A percentile compares a stretch with the other conserved stretches of the same genome.
These are phyloP conservation scores for Torulaspora franciscae DNA, from an alignment of 805 yeast genomes.

Conservation along the genomic window DNA sequence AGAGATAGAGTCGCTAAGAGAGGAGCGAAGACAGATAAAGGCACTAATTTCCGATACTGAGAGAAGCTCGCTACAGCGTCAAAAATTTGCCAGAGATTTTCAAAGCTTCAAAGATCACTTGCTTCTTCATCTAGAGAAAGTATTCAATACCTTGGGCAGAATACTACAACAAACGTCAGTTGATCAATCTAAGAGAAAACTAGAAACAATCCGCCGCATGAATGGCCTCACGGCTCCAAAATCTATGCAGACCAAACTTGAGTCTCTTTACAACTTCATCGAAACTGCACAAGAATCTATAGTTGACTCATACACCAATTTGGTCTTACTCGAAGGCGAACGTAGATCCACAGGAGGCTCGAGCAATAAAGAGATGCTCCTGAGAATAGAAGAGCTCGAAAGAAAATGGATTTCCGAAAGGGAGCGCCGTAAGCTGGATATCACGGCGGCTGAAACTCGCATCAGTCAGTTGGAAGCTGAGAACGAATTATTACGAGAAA, in stretches of 20 bases:
- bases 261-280: conserved; percentile 49
- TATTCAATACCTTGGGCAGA: conserved; percentile 48
- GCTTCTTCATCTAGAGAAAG: conserved; percentile 43
- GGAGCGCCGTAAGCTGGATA: conserved; percentile 61
- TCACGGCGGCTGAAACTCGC: conserved; percentile 48
- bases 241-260: conserved; percentile 32
- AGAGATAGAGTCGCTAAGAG: conserved; percentile 18
- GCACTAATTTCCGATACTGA: conserved; percentile 21
- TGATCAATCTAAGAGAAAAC: conserved; percentile 51
- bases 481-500: conserved; percentile 40
- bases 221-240: conserved; percentile 25
- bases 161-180: conserved; percentile 56
- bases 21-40: conserved; percentile 27
- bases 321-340: conserved; percentile 21
- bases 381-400: conserved; percentile 58
- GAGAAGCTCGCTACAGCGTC: conserved; percentile 21
- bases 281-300: conserved; percentile 57
- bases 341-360: conserved; percentile 15
- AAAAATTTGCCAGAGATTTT: conserved; percentile 27
- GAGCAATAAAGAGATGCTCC: conserved; percentile 37
- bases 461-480: conserved; percentile 53
- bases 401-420: conserved; percentile 66
- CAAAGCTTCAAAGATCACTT: conserved; percentile 44
- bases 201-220: conserved; percentile 37
- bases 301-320: conserved; percentile 48